Evolutionary conservation across 495 filamentous ascomycete species (phyloP).

Genomic region (Penicillium lagena): DNA sequence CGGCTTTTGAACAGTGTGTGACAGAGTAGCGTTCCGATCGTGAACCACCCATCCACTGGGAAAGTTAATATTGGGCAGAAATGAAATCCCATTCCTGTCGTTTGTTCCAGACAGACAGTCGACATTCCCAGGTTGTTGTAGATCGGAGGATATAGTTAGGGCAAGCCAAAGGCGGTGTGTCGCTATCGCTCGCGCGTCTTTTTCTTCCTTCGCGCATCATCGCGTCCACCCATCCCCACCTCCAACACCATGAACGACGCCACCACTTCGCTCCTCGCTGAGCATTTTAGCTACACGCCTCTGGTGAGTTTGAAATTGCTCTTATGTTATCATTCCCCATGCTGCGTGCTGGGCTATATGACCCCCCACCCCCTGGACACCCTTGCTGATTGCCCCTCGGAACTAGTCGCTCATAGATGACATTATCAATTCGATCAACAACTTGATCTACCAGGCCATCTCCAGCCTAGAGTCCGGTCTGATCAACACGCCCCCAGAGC

Average conservation of each 20-base stretch:
- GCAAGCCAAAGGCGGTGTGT: slow-evolving; percentile 13
- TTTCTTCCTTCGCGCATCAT: slow-evolving; percentile 13
- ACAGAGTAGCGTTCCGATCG: no score
- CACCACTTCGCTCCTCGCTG: slow-evolving; percentile 74
- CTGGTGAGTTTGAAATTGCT: slow-evolving; percentile 52
- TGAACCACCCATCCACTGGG: no score
- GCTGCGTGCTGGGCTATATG: slow-evolving; percentile 1
- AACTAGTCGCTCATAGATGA: slow-evolving; percentile 85
- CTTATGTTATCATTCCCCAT: neutral
- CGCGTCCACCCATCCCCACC: slow-evolving; percentile 5
- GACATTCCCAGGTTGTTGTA: no score
- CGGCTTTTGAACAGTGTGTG: no score
- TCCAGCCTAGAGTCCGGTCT: slow-evolving; percentile 78
- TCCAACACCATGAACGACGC: slow-evolving; percentile 36
- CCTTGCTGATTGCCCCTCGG: slow-evolving; percentile 14
- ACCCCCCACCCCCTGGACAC: slow-evolving; percentile 9
- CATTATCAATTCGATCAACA: slow-evolving; percentile 93
- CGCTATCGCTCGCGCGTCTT: slow-evolving; percentile 12
- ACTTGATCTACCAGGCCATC: slow-evolving; percentile 77
- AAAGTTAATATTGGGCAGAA: no score
- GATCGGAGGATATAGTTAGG: no score
- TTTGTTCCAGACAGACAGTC: no score
- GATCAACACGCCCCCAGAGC: slow-evolving; percentile 58
- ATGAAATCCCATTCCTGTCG: no score
- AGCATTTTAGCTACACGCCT: slow-evolving; percentile 93